These are phyloP conservation scores for Guillardia theta DNA, from an alignment of 78 protist genomes.

Conservation along the genomic window DNA sequence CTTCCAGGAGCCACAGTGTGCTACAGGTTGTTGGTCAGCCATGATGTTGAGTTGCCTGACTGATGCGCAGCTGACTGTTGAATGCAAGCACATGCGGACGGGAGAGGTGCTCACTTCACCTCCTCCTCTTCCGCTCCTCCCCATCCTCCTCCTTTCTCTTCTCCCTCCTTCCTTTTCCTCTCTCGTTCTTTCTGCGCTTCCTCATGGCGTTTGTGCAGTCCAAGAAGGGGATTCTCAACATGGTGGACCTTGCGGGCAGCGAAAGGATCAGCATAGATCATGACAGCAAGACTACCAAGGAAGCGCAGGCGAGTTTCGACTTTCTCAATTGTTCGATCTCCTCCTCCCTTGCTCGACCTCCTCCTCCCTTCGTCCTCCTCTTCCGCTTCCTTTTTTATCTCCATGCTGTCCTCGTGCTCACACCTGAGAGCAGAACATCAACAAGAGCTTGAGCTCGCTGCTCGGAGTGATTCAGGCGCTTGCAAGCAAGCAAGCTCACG, in stretches of 20 bases:
- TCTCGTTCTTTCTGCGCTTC: too few relatives aligned
- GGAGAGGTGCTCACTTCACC: too few relatives aligned
- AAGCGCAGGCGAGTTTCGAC: too few relatives aligned
- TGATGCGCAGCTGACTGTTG: background rate
- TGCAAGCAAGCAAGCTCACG: background rate
- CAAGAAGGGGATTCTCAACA: background rate
- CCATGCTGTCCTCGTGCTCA: too few relatives aligned
- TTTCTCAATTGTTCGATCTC: too few relatives aligned
- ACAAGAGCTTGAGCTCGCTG: background rate
- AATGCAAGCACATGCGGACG: background rate
- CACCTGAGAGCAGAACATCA: background rate
- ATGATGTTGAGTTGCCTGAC: background rate
- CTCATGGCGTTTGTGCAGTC: background rate
- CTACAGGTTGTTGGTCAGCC: background rate
- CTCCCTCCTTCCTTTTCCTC: too few relatives aligned
- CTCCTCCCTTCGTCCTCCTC: too few relatives aligned
- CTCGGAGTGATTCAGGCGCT: background rate
- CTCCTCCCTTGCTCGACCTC: too few relatives aligned
- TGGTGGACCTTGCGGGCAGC: constrained; percentile 52
- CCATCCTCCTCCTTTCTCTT: too few relatives aligned
- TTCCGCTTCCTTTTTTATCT: too few relatives aligned
- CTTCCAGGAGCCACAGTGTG: background rate
- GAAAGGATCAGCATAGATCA: background rate
- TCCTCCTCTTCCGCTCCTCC: too few relatives aligned
- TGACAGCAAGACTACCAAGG: background rate